These are phyloP conservation scores for Tetracladium marchalianum DNA, from an alignment of 495 filamentous ascomycete species.

Conservation along the genomic window DNA sequence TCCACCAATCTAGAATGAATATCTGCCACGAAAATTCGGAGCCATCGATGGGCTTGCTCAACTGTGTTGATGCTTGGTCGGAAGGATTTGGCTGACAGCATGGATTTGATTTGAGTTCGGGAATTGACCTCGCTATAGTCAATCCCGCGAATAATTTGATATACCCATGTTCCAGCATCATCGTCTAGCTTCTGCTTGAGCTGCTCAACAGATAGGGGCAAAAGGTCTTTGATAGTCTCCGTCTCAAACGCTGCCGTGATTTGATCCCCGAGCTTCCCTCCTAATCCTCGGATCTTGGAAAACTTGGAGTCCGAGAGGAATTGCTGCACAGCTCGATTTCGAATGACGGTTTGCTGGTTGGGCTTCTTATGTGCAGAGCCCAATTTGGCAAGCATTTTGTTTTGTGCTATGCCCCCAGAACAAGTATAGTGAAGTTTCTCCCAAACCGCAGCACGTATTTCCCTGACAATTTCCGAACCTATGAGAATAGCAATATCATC, in stretches of 20 bases:
- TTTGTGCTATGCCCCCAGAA: conserved; percentile 76
- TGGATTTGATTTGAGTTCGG: conserved; percentile 89
- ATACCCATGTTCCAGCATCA: conserved; percentile 82
- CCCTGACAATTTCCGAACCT: conserved; percentile 79
- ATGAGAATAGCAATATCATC: conserved; percentile 85
- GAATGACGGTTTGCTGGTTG: conserved; percentile 83
- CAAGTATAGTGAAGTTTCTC: conserved; percentile 75
- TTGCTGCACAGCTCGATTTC: conserved; percentile 68
- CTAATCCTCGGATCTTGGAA: conserved; percentile 91
- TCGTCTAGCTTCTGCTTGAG: conserved; percentile 72
- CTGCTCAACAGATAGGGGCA: conserved; percentile 64
- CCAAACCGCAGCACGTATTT: conserved; percentile 56
- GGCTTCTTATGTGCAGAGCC: conserved; percentile 88
- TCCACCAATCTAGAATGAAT: conserved; percentile 85
- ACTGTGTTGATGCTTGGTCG: conserved; percentile 67
- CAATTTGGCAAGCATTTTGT: conserved; percentile 93
- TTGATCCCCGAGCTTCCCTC: conserved; percentile 91
- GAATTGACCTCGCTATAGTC: conserved; percentile 84
- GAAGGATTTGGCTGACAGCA: conserved; percentile 97
- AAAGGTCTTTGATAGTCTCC: conserved; percentile 67
- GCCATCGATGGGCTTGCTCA: conserved; percentile 81
- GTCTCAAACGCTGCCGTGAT: conserved; percentile 68
- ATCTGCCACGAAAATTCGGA: conserved; percentile 86
- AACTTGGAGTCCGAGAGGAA: conserved; percentile 86
- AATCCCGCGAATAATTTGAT: conserved; percentile 74